These are phyloP conservation scores for Fraxinus sp. DNA, from an alignment of 305 asterid species.

Conservation along the genomic window DNA sequence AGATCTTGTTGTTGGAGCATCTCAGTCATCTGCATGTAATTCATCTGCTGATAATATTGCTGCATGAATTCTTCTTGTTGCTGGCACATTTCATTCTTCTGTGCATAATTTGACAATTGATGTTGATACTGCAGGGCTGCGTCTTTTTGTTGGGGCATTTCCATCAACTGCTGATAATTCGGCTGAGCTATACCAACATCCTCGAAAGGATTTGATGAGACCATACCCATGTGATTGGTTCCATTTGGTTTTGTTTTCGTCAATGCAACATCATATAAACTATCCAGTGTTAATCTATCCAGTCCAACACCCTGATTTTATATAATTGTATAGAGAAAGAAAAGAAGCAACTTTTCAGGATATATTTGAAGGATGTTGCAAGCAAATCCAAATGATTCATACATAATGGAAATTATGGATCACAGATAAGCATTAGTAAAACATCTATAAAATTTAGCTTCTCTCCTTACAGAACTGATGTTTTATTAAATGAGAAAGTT, in stretches of 20 bases:
- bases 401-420: background rate
- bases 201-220: constrained; percentile 62
- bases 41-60: constrained; percentile 25
- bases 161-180: background rate
- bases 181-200: constrained; percentile 16
- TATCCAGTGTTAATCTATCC: constrained; percentile 62
- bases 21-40: constrained; percentile 27
- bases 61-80: constrained; percentile 27
- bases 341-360: background rate
- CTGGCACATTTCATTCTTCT: constrained; percentile 24
- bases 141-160: constrained; percentile 26
- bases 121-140: constrained; percentile 26
- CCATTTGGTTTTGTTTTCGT: constrained; percentile 34
- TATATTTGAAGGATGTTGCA: background rate
- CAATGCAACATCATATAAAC: constrained; percentile 51
- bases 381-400: background rate
- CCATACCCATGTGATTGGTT: constrained; percentile 24
- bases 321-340: constrained; percentile 4
- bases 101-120: background rate
- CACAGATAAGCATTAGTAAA: background rate
- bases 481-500: background rate
- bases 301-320: constrained; percentile 48
- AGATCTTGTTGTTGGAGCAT: constrained; percentile 24
- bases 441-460: background rate
- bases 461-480: background rate